Percentiles rank a stretch among this genome's conserved stretches.
Conservation (phyloP, 1,284 basidiomycete species). For the Cutaneotrichosporon spelunceum region DNA sequence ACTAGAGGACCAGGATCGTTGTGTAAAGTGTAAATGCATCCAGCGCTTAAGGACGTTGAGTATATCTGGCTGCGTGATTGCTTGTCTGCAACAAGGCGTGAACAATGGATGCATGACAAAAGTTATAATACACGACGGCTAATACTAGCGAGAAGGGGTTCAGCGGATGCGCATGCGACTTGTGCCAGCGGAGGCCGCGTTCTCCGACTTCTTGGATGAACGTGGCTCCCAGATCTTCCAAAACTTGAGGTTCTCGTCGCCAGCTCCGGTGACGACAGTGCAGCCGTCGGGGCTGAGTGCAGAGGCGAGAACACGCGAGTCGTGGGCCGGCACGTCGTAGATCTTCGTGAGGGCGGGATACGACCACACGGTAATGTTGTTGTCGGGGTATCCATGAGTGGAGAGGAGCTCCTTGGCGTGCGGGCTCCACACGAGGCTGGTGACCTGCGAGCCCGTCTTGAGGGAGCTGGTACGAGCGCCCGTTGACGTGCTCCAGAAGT, state of each 20-base stretch:
- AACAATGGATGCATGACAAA: neutral
- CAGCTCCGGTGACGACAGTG: constrained; percentile 81
- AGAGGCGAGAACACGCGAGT: constrained; percentile 79
- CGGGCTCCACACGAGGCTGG: constrained; percentile 82
- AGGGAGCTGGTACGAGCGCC: constrained; percentile 81
- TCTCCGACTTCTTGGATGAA: constrained; percentile 33
- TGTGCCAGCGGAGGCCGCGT: constrained; percentile 25
- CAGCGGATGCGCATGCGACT: constrained; percentile 23
- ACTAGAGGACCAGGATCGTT: constrained; percentile 24
- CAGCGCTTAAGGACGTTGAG: neutral
- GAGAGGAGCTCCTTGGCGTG: constrained; percentile 87
- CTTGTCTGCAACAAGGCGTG: no score
- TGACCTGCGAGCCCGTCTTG: constrained; percentile 83
- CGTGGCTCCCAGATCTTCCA: constrained; percentile 53
- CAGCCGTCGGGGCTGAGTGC: constrained; percentile 83
- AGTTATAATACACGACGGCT: neutral
- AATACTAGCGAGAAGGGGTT: neutral
- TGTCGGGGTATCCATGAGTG: constrained; percentile 87
- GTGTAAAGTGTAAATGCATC: neutral
- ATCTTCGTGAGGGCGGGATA: constrained; percentile 65
- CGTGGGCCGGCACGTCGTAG: constrained; percentile 89
- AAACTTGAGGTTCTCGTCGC: constrained; percentile 85
- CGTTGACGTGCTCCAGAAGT: constrained; percentile 88
- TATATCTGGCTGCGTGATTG: neutral
- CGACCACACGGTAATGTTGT: constrained; percentile 55